These are phyloP conservation scores for Aspergillus texensis DNA, from an alignment of 2,329 filamentous ascomycete species.

Conservation along the genomic window DNA sequence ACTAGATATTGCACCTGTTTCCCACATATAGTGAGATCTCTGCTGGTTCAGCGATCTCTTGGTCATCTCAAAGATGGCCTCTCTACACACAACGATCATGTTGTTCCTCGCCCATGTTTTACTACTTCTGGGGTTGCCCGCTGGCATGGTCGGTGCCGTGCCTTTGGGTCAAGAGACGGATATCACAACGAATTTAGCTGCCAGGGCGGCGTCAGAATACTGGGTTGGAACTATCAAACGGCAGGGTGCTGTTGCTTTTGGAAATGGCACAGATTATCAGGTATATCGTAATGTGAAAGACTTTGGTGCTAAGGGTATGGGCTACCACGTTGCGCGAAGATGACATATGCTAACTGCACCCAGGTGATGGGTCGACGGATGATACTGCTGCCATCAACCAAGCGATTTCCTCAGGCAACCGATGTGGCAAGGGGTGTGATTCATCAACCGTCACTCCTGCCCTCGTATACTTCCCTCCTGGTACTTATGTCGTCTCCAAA, in stretches of 20 bases:
- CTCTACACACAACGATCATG: conserved; percentile 27
- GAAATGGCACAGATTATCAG: conserved; percentile 61
- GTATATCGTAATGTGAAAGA: conserved; percentile 78
- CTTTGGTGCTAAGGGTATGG: conserved; percentile 71
- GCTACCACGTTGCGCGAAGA: conserved; percentile 21
- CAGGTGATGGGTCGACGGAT: conserved; percentile 69
- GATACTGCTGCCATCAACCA: conserved; percentile 87
- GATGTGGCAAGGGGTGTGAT: conserved; percentile 80
- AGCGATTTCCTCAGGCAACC: conserved; percentile 74
- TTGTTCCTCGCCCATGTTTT: conserved; percentile 35
- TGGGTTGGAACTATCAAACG: conserved; percentile 73
- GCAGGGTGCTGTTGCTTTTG: conserved; percentile 69
- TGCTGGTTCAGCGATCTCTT: conserved; percentile 34
- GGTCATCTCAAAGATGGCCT: conserved; percentile 28
- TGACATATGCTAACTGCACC: conserved; percentile 31
- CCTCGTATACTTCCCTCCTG: conserved; percentile 87
- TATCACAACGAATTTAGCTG: conserved; percentile 15
- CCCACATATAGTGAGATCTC: conserved; percentile 18
- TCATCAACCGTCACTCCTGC: conserved; percentile 82
- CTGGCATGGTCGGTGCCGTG: conserved; percentile 33
- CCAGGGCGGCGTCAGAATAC: conserved; percentile 54
- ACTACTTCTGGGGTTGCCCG: conserved; percentile 32
- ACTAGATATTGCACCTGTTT: conserved; percentile 17
- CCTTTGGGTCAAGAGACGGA: conserved; percentile 29
- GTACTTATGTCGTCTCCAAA: conserved; percentile 78